Conservation (phyloP, 371 early-diverging fungal genomes). For the Syncephalastrum contaminatum region DNA sequence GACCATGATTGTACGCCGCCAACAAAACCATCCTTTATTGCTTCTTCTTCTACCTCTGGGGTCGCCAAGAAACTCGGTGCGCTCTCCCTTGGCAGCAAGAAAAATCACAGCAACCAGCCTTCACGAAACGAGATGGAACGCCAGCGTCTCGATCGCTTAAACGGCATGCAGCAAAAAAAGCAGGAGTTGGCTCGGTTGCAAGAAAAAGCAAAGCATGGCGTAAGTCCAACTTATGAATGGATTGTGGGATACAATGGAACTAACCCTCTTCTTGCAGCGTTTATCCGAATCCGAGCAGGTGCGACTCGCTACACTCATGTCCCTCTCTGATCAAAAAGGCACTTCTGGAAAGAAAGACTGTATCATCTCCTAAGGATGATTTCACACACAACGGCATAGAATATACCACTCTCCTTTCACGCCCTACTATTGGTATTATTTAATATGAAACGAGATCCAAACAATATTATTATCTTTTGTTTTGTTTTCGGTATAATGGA, state of each 20-base stretch:
- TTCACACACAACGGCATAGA: too few species aligned
- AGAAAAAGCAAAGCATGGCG: constrained; percentile 29
- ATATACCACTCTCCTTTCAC: too few species aligned
- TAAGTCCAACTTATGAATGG: constrained; percentile 8
- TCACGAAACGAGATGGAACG: constrained; percentile 29
- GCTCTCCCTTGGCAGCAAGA: neutral
- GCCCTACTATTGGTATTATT: too few species aligned
- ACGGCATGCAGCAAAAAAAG: constrained; percentile 16
- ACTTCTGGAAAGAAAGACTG: constrained; percentile 1
- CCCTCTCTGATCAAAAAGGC: constrained; percentile 12
- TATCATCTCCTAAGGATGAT: constrained; percentile 3
- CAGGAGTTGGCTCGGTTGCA: constrained; percentile 31
- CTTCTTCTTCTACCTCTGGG: too few species aligned
- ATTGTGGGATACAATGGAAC: neutral
- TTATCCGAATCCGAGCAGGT: constrained; percentile 40
- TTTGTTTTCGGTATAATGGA: too few species aligned
- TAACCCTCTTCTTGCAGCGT: constrained; percentile 1
- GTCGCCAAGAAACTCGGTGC: too few species aligned
- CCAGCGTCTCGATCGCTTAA: constrained; percentile 16
- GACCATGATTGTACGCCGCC: constrained; percentile 52
- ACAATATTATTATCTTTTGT: too few species aligned
- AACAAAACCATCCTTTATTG: too few species aligned
- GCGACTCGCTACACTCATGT: constrained; percentile 30
- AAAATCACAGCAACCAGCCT: neutral
- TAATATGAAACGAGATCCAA: too few species aligned